Evolutionary conservation across 2,329 filamentous ascomycete species (phyloP).

Genomic region (Atkinsonella hypoxylon): DNA sequence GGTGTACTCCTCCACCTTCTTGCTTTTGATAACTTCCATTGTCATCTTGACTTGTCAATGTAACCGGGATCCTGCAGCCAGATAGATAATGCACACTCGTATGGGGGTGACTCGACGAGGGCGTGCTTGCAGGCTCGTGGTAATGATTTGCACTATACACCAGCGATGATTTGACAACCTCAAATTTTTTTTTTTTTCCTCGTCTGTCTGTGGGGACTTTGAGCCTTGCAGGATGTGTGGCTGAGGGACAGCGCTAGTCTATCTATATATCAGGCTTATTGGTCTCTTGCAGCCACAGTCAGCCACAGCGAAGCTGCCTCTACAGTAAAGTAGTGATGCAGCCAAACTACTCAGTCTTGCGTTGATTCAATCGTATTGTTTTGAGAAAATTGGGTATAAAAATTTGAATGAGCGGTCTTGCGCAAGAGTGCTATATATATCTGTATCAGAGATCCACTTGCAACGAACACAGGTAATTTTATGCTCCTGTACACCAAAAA

Average conservation of each 20-base stretch:
- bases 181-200: constrained; percentile 11
- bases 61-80: constrained; percentile 8
- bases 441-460: background rate
- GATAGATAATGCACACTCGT: constrained; percentile 9
- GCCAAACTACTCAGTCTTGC: no score
- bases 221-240: constrained; percentile 10
- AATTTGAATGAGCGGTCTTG: no score
- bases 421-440: no score
- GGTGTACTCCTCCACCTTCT: constrained; percentile 54
- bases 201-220: constrained; percentile 9
- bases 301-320: background rate
- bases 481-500: background rate
- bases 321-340: background rate
- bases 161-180: constrained; percentile 8
- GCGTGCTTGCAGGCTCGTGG: constrained; percentile 9
- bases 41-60: constrained; percentile 22
- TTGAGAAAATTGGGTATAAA: no score
- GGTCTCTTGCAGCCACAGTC: constrained; percentile 5
- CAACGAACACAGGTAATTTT: no score
- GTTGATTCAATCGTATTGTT: no score
- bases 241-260: constrained; percentile 5
- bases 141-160: constrained; percentile 9
- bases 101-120: constrained; percentile 11
- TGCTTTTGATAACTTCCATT: constrained; percentile 32
- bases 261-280: background rate